Base-by-base conservation (phyloP, 192 early-diverging fungal species). In the Chytriomyces hyalinus region DNA sequence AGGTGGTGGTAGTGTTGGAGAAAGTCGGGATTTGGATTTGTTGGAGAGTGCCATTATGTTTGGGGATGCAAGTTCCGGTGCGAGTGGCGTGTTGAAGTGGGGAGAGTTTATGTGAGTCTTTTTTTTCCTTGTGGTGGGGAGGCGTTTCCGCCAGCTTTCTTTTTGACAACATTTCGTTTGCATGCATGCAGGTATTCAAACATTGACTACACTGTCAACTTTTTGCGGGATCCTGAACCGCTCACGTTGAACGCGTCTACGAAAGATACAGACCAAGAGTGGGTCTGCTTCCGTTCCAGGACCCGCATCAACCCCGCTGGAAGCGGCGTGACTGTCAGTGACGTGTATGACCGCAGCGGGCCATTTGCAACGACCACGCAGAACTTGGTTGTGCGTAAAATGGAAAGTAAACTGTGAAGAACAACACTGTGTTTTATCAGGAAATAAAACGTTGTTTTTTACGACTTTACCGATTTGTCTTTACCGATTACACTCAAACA, bases 41-140 rank as follows among this genome's bases (percentile, higher is more conserved):
- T 13, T 57, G 53, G 53, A 57, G 13, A 57, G 53, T 13, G 53
- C 53, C 15, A 57, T 57, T 4, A 20, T 20, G 53, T 57, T 57
- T 20, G 53, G 53, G 20, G 53, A 57, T 57, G 53, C 53, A 3
- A n/a, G 15, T n/a, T 57, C 53, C 2, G 53, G 53, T n/a, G 53
- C 53, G 4, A 57, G 53, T 57, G 53, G 53, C 2, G 53, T 57
- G 0, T 57, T 57, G 53, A 13, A 13, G 20, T 57, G 53, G 53
- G 53, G 15, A 57, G 20, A 57, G 53, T 57, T n/a, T 57, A 57
- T 57, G 53, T 57, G 53, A 57, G 53, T 57, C 53, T 5, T 57
- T 20, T 1, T 13, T 15, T 15, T 15, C 51, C 51, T n/a, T 15
- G 10, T 13, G 13, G 20, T 20, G 13, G 24, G 24, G 24, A 26